Base-by-base conservation (phyloP, 805 yeast species). In the Candida cerambycidarum region DNA sequence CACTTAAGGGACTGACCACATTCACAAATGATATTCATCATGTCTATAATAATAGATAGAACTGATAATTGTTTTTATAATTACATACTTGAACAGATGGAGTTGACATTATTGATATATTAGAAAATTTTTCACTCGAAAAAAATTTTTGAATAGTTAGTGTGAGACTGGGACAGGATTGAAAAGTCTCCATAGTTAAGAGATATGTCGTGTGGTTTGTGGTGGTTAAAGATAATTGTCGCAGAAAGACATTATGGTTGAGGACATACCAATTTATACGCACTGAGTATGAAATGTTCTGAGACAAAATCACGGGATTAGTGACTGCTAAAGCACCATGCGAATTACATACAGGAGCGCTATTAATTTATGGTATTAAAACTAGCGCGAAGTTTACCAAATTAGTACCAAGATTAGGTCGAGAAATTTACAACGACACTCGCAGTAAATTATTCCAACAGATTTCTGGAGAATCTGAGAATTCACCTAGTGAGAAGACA, bases 41-140 rank as follows among this genome's bases (percentile, higher is more conserved):
- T 11, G 21, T 13, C 32, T 29, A 21, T 21, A 21, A 29, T 29
- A 29, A 13, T 13, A 29, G 5, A 14, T 29, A 29, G 32, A 29
- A 29, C 32, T n/a, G 8, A n/a, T n/a, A 13, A n/a, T 13, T 13
- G 15, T 29, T 13, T 29, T 13, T 11, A 11, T 19, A 32, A n/a
- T 34, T 55, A 83, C 89, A 79, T 83, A 83, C 89, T 81, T 84
- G 90, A 72, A 85, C 92, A 78, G 90, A 83, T 81, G 85, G 89
- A 73, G 89, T 71, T 71, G 85, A 79, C 85, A 80, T 80, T 68
- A 32, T 41, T 28, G 28, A 39, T 44, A 29, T 42, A 17, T 15
- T 17, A 32, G 21, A 43, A 43, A 43, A 46, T 41, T 41, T 38
- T 39, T 39, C 31, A 37, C 40, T 39, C 28, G 38, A 25, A 21